Base-by-base conservation (phyloP, 2,329 filamentous ascomycete species). In the Diaporthe sp. region DNA sequence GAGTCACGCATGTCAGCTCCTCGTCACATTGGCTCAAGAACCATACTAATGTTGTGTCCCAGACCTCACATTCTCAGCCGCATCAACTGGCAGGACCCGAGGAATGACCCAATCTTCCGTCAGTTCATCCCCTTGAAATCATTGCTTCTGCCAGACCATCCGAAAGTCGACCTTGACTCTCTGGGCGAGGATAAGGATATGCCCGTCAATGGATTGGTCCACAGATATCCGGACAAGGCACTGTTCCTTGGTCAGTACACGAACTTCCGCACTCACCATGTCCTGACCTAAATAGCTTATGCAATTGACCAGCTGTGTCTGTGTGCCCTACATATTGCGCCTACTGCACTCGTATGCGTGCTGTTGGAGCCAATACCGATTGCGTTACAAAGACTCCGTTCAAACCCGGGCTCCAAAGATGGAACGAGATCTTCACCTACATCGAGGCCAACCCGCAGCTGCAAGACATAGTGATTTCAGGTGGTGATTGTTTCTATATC, bases 141-240 rank as follows among this genome's bases (percentile, higher is more conserved):
- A 2, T 80, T 84, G 4, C 86, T 91, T 78, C 77, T 88, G 13
- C 83, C 86, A 0, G 89, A 93, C 77, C 91, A 92, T 78, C 87
- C 88, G 0, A 85, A 31, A 31, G 31, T 31, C 31, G 31, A 31
- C 31, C 31, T 31, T 31, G 31, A 31, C 31, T 31, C 31, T 31
- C 31, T 31, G 31, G 31, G 31, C 31, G 31, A 31, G 31, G 31
- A 31, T 31, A 31, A 31, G 5, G 31, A 92, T 78, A 89, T 87
- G 9, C 89, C 89, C 0, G 89, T 92, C 2, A 83, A 85, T 22
- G 90, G 89, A 0, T 81, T 93, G 3, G 89, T 93, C 3, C 91
- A 92, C 80, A 86, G 91, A n/a, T 93, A 93, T 79, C 88, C 88
- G 0, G 90, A 92, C 75, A 92, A 91, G 81, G 91, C 88, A 2